Evolutionary conservation across 768 basidiomycete genomes (phyloP).

Genomic region (Mycena amicta): DNA sequence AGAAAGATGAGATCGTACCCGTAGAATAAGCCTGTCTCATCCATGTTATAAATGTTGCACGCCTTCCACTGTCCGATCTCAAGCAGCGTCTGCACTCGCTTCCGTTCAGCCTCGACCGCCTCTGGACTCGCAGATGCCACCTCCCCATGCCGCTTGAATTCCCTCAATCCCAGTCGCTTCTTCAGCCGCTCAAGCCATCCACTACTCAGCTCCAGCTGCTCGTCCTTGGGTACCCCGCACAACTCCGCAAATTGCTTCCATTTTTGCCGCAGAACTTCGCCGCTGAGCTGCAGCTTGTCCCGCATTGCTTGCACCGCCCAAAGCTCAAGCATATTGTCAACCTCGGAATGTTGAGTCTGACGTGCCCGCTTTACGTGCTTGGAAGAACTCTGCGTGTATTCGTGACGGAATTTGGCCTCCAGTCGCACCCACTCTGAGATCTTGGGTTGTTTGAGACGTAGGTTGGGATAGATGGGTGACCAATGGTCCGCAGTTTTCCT

Average conservation of each 20-base stretch:
- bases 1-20: conserved; percentile 22
- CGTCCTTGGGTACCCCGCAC: conserved; percentile 33
- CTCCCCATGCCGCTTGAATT: conserved; percentile 36
- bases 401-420: conserved; percentile 22
- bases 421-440: conserved; percentile 36
- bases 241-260: conserved; percentile 37
- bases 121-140: conserved; percentile 31
- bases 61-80: conserved; percentile 27
- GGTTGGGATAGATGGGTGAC: conserved; percentile 31
- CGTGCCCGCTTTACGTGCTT: conserved; percentile 9
- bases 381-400: conserved; percentile 4
- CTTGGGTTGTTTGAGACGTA: conserved; percentile 35
- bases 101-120: conserved; percentile 28
- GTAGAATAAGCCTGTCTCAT: conserved; percentile 40
- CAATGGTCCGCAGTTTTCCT: conserved; percentile 34
- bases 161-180: conserved; percentile 24
- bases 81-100: conserved; percentile 31
- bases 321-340: conserved; percentile 36
- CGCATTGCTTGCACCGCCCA: conserved; percentile 40
- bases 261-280: conserved; percentile 38
- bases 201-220: conserved; percentile 35
- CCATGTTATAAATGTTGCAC: conserved; percentile 39
- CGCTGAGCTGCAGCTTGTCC: conserved; percentile 34
- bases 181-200: conserved; percentile 38
- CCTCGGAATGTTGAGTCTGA: conserved; percentile 32